Evolutionary conservation across 805 yeast species (phyloP).

Genomic region (Pichia membranifaciens): DNA sequence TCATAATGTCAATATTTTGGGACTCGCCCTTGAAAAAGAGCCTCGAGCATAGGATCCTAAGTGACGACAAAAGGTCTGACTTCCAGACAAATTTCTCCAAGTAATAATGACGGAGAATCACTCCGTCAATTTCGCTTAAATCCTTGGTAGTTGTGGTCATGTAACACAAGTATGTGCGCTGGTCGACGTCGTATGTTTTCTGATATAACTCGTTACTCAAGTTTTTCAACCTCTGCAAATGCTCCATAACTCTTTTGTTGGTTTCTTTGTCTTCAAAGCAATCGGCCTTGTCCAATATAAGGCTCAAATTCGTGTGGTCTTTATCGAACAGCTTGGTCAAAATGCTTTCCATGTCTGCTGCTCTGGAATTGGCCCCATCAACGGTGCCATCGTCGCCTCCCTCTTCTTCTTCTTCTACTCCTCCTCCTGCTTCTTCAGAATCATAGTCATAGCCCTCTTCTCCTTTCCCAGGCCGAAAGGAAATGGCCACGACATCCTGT

Average conservation of each 20-base stretch:
- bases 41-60: slow-evolving; percentile 56
- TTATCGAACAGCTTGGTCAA: neutral
- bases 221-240: neutral
- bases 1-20: slow-evolving; percentile 68
- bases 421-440: neutral
- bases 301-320: neutral
- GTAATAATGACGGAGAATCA: slow-evolving; percentile 36
- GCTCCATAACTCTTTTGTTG: neutral
- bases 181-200: slow-evolving; percentile 25
- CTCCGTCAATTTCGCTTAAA: slow-evolving; percentile 30
- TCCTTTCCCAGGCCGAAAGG: neutral
- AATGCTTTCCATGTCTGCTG: neutral
- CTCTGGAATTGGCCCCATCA: neutral
- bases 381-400: neutral
- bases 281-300: neutral
- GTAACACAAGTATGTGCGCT: slow-evolving; percentile 23
- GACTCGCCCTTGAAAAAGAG: slow-evolving; percentile 79
- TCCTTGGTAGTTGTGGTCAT: slow-evolving; percentile 11
- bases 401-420: neutral
- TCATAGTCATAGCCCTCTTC: neutral
- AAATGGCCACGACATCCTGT: neutral
- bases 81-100: slow-evolving; percentile 43
- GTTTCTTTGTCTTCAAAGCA: neutral
- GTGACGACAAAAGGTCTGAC: slow-evolving; percentile 47
- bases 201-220: slow-evolving; percentile 21